Conservation (phyloP, 2,329 filamentous ascomycete genomes). For the Cladobotryum protrusum region DNA sequence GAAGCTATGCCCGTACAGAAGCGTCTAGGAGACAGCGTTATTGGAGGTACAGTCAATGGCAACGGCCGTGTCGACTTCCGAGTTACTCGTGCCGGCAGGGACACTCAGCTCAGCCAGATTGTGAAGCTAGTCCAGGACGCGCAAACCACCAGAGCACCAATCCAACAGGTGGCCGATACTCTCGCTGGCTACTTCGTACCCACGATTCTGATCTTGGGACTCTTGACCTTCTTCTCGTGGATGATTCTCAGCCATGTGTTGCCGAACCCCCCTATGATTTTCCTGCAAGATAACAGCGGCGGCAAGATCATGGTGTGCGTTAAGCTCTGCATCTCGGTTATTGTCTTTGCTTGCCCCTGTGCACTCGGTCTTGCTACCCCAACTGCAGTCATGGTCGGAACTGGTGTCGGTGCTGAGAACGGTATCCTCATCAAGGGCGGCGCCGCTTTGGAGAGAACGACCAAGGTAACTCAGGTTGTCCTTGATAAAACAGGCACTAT, state of each 20-base stretch:
- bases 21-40: conserved; percentile 68
- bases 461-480: conserved; percentile 82
- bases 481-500: conserved; percentile 96
- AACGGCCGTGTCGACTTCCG: conserved; percentile 87
- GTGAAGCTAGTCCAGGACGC: conserved; percentile 97
- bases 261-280: conserved; percentile 79
- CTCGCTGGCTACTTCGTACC: conserved; percentile 94
- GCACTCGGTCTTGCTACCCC: conserved; percentile 93
- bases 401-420: conserved; percentile 90
- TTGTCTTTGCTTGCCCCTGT: conserved; percentile 96
- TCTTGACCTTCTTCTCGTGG: conserved; percentile 83
- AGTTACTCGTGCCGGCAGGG: conserved; percentile 84
- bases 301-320: conserved; percentile 95
- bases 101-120: conserved; percentile 96
- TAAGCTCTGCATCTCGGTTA: conserved; percentile 96
- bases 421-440: conserved; percentile 98
- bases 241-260: conserved; percentile 90
- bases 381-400: conserved; percentile 97
- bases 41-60: conserved; percentile 93
- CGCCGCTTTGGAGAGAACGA: conserved; percentile 82
- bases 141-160: conserved; percentile 88
- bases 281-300: conserved; percentile 71
- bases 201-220: conserved; percentile 74
- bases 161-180: conserved; percentile 84
- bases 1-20: conserved; percentile 95